phyloP scores from a whole-genome alignment of 176 grass and related monocot species.

The Secale cereale region DNA sequence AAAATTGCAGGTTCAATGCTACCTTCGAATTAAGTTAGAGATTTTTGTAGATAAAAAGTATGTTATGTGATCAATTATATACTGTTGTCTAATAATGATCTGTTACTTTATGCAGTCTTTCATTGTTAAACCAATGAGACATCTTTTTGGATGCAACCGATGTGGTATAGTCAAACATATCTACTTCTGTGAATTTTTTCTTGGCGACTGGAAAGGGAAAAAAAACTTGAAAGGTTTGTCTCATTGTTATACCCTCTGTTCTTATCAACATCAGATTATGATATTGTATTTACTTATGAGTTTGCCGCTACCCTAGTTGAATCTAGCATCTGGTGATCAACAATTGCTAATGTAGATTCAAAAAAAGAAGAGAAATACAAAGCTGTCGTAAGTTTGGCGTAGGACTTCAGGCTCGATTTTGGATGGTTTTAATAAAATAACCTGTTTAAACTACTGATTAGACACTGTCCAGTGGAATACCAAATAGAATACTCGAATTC shows the following conservation, averaged over 20 bases:
- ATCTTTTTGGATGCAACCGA: neutral
- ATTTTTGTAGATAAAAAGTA: neutral
- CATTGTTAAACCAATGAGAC: constrained; percentile 35
- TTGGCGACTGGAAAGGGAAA: neutral
- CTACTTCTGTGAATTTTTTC: neutral
- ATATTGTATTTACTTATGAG: neutral
- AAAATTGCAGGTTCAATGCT: constrained; percentile 64
- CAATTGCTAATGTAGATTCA: neutral
- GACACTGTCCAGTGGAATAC: neutral
- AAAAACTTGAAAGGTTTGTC: constrained; percentile 28
- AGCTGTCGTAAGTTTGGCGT: neutral
- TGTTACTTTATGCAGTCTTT: constrained; percentile 40
- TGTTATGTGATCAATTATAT: constrained; percentile 1
- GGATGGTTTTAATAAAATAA: neutral
- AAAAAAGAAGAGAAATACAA: neutral
- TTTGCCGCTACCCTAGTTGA: neutral
- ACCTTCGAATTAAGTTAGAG: constrained; percentile 15
- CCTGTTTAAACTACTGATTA: neutral
- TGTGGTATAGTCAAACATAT: neutral
- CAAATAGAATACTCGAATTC: neutral
- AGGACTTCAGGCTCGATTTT: neutral
- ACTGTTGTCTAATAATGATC: neutral
- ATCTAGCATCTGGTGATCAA: neutral
- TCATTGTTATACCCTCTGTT: constrained; percentile 19
- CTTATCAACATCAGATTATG: neutral